Conservation (phyloP, 495 filamentous ascomycete genomes). For the Massariosphaeria phaeospora region DNA sequence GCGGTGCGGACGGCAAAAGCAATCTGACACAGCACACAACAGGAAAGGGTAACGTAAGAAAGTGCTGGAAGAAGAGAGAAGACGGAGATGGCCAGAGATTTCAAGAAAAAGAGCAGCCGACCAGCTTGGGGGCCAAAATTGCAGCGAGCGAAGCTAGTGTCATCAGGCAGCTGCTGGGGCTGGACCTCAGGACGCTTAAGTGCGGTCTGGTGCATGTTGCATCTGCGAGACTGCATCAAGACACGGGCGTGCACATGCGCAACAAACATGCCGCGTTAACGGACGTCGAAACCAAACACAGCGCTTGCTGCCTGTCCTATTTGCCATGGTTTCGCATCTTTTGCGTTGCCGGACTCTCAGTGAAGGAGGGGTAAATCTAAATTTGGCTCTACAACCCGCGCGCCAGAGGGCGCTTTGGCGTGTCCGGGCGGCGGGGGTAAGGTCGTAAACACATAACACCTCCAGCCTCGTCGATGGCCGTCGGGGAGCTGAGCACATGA, state of each 20-base stretch:
- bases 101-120: slow-evolving; percentile 25
- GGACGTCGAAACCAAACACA: background rate
- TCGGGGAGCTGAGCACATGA: background rate
- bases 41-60: slow-evolving; percentile 20
- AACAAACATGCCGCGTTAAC: background rate
- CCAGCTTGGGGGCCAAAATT: slow-evolving; percentile 22
- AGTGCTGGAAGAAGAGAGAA: slow-evolving; percentile 19
- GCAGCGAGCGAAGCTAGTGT: slow-evolving; percentile 11
- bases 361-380: slow-evolving; percentile 15
- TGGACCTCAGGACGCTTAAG: slow-evolving; percentile 9
- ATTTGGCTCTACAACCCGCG: background rate
- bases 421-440: slow-evolving; percentile 1
- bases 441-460: background rate
- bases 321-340: background rate
- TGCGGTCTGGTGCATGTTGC: slow-evolving; percentile 3
- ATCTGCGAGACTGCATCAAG: background rate
- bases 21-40: slow-evolving; percentile 13
- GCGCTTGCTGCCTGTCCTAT: slow-evolving; percentile 12
- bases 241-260: slow-evolving; percentile 7
- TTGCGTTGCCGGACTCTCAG: background rate
- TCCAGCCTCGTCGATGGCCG: slow-evolving; percentile 3
- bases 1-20: slow-evolving; percentile 3
- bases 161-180: slow-evolving; percentile 31
- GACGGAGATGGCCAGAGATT: slow-evolving; percentile 11
- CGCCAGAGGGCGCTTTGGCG: background rate